Base-by-base conservation (phyloP, 208 protist species). In the Trypanosoma platydactyli region DNA sequence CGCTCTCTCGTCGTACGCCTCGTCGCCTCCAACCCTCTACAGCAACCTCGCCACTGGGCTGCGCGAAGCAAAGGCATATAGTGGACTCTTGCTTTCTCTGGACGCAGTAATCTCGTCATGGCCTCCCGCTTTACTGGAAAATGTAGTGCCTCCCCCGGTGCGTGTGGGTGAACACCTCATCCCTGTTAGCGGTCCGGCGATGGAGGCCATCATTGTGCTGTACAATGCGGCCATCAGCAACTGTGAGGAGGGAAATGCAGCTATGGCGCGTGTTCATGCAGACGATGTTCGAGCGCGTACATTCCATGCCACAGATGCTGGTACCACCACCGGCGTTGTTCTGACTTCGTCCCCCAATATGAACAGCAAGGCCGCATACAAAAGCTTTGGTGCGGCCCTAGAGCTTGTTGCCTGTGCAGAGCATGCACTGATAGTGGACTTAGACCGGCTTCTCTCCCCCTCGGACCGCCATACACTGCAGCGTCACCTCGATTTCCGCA, bases 141-240 rank as follows among this genome's bases (percentile, higher is more conserved):
- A 59, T 35, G 60, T 91, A 0, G 27, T 53, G 13, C 22, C 63
- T 16, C 67, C 82, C 0, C 56, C 79, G 9, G 69, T 75, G 25
- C 20, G 5, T 16, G 56, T 49, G n/a, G 46, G 46, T 7, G 48
- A 40, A 0, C 40, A 48, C 24, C 9, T 50, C 0, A 22, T 77
- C 16, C 25, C 71, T 41, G 46, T 77, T 50, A 45, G 75, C 48
- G 49, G 83, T 18, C 62, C 80, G 6, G 65, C 49, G 50, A 73
- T 73, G 38, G 86, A 92, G 71, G 64, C 74, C 13, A 74, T 87
- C 30, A 53, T 88, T 27, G 71, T 89, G 16, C 61, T 89, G 29
- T 83, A 85, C 63, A 89, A 92, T 69, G 86, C 75, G 0, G 73
- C 83, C 11, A 59, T 83, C 0, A 64, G 49, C 1, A 73, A 84